Evolutionary conservation across 441 rosid genomes (phyloP).

Genomic region (Daphne laureola): DNA sequence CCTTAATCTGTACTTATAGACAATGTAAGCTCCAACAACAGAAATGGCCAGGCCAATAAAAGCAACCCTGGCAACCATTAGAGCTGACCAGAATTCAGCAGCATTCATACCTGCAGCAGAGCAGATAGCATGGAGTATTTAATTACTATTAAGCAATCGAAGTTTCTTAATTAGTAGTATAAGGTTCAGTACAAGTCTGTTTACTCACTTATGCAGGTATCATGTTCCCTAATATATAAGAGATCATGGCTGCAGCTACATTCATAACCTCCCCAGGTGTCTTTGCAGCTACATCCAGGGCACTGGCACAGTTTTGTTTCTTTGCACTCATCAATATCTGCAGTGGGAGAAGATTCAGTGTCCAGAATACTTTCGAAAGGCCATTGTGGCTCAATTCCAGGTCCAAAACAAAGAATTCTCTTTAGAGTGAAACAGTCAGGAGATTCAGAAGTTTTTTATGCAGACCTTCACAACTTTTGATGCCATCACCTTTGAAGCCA

Average conservation of each 20-base stretch:
- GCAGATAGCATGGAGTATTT: slow-evolving; percentile 8
- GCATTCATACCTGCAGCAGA: slow-evolving; percentile 62
- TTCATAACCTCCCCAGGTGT: slow-evolving; percentile 96
- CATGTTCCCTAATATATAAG: slow-evolving; percentile 89
- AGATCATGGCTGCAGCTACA: slow-evolving; percentile 84
- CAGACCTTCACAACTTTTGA: slow-evolving; percentile 72
- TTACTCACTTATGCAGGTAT: slow-evolving; percentile 88
- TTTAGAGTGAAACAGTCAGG: background rate
- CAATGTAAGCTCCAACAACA: slow-evolving; percentile 75
- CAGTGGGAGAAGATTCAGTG: slow-evolving; percentile 4
- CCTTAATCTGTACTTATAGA: slow-evolving; percentile 91
- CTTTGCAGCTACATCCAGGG: slow-evolving; percentile 81
- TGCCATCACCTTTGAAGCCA: slow-evolving; percentile 87
- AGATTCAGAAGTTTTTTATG: slow-evolving; percentile 4
- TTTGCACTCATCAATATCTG: slow-evolving; percentile 90
- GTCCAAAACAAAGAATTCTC: background rate
- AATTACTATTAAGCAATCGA: slow-evolving; percentile 11
- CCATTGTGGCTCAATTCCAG: background rate
- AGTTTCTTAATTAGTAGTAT: slow-evolving; percentile 3
- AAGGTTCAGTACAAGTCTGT: background rate
- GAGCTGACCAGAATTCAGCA: slow-evolving; percentile 61
- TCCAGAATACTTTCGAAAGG: background rate
- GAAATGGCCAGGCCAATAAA: slow-evolving; percentile 78
- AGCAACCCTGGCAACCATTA: slow-evolving; percentile 87
- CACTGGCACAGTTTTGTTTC: slow-evolving; percentile 92